Conservation (phyloP, 106 monocot species). For the Chionographis japonica region DNA sequence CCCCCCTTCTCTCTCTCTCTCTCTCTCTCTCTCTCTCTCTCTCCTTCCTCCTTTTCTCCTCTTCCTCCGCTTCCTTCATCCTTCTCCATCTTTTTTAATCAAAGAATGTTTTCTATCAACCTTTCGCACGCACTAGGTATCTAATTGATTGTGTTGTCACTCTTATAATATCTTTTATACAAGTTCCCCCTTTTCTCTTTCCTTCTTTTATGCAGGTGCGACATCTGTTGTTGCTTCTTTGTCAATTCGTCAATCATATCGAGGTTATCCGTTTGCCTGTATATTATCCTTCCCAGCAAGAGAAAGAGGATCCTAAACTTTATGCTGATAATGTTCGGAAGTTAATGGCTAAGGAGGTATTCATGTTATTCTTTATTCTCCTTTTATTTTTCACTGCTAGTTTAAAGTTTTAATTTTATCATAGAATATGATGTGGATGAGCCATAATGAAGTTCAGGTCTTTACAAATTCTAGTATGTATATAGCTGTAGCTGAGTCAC, state of each 20-base stretch:
- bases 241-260: constrained; percentile 86
- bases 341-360: constrained; percentile 85
- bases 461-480: too few species aligned
- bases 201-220: constrained; percentile 49
- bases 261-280: constrained; percentile 68
- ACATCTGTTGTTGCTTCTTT: constrained; percentile 87
- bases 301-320: constrained; percentile 80
- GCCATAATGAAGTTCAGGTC: too few species aligned
- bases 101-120: too few species aligned
- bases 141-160: neutral
- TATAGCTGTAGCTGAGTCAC: too few species aligned
- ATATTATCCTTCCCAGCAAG: constrained; percentile 78
- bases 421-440: too few species aligned
- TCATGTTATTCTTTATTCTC: neutral
- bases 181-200: neutral
- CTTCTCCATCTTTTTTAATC: too few species aligned
- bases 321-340: constrained; percentile 84
- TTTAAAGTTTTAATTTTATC: too few species aligned
- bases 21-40: too few species aligned
- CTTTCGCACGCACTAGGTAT: too few species aligned
- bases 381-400: neutral
- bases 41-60: too few species aligned
- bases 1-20: too few species aligned
- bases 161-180: neutral
- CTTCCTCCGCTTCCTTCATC: too few species aligned